These are phyloP conservation scores for Populus euphratica DNA, from an alignment of 345 rosid genomes.

Conservation along the genomic window DNA sequence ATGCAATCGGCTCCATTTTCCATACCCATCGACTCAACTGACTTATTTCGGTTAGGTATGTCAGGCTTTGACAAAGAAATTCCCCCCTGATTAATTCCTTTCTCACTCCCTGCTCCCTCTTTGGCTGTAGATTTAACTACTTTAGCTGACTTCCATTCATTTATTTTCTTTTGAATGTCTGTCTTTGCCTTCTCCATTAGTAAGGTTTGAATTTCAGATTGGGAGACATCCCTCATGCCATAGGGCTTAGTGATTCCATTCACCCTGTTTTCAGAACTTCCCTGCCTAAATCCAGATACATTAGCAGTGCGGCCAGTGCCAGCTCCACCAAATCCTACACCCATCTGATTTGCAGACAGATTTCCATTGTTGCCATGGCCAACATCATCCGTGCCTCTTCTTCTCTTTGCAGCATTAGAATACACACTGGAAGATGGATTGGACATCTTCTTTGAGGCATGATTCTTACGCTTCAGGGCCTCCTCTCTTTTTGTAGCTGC, in stretches of 20 bases:
- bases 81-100: conserved; percentile 18
- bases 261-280: conserved; percentile 21
- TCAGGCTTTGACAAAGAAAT: conserved; percentile 18
- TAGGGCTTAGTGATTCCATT: conserved; percentile 27
- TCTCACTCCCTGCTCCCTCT: conserved; percentile 13
- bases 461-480: conserved; percentile 38
- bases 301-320: not conserved
- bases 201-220: not conserved
- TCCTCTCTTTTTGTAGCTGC: conserved; percentile 42
- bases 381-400: conserved; percentile 45
- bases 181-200: conserved; percentile 19
- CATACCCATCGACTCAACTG: not conserved
- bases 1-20: conserved; percentile 13
- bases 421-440: conserved; percentile 27
- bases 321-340: conserved; percentile 14
- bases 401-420: conserved; percentile 37
- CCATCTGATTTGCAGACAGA: conserved; percentile 21
- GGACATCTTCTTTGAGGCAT: conserved; percentile 29
- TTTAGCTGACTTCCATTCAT: conserved; percentile 9
- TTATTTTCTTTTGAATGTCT: conserved; percentile 9
- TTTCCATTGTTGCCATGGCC: conserved; percentile 27
- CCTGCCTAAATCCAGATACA: conserved; percentile 14
- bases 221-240: conserved; percentile 11
- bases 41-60: conserved; percentile 11
- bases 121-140: conserved; percentile 21